Evolutionary conservation across 371 early-diverging fungal species (phyloP), one percentile per base, ranked within the genome.

Genomic region (Phascolomyces articulosus): DNA sequence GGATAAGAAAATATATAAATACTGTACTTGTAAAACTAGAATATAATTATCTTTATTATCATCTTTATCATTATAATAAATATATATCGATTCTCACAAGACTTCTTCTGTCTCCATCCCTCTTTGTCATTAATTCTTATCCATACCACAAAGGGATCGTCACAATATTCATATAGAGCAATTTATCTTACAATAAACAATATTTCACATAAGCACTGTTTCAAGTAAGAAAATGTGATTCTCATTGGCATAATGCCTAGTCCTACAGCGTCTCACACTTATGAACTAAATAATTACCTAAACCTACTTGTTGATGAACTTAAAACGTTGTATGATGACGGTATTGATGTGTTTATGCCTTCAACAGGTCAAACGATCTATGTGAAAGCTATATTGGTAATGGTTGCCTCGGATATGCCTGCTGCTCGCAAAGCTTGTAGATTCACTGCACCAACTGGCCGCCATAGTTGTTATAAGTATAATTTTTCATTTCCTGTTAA

Each of bases 211-310:
- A 34, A 34, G 0, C 29, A 44, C 2, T 24, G 65, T 26, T 61
- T 56, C 20, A 51, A 56, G 40, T 51, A 27, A 28, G 29, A 58
- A 15, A 69, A 69, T 41, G 55, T 58, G 13, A 44, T 69, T 27
- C 51, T 64, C 7, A 55, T 60, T 27, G 56, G 61, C 21, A 29
- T 69, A 6, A 55, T 64, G 20, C 61, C 61, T 28, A 65, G 64
- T 2, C 65, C 58, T 16, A 54, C 28, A 2, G 61, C 60, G 34
- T 44, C 65, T 4, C 27, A 18, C 2, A 61, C 58, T 0, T 24
- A 7, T 15, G 58, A 58, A 7, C 40, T 64, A 20, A 65, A 64
- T 21, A 28, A 61, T 18, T 64, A 69, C 55, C 34, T 64, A 24
- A 9, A 20, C 7, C 62, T 49, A 2, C 21, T 69, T 20, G 69